A percentile compares a stretch with the other conserved stretches of the same genome.
phyloP scores from a whole-genome alignment of 2,329 filamentous ascomycete species.

The Talaromyces islandicus region DNA sequence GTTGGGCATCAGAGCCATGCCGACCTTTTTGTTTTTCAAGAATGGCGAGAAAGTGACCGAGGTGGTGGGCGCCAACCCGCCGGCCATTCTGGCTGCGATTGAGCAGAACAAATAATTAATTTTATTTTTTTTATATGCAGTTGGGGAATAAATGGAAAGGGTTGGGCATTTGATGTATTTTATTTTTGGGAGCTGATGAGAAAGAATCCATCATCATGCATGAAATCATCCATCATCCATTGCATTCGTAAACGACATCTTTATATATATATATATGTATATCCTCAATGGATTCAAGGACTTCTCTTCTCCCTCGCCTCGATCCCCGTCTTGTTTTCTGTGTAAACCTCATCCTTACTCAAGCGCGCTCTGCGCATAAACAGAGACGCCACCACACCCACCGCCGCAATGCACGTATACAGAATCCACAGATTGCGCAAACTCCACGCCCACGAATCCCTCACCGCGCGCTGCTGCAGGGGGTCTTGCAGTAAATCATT shows the following conservation, averaged over 20 bases:
- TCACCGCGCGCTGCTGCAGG: slow-evolving; percentile 34
- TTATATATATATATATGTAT: too few relatives aligned
- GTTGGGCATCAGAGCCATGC: slow-evolving; percentile 82
- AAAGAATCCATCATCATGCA: not conserved
- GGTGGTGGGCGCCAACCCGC: slow-evolving; percentile 76
- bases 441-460: slow-evolving; percentile 45
- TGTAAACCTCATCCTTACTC: slow-evolving; percentile 41
- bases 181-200: not conserved
- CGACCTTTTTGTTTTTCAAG: slow-evolving; percentile 83
- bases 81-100: slow-evolving; percentile 49
- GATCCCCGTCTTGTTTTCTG: slow-evolving; percentile 47
- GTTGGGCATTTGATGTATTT: not conserved
- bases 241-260: too few relatives aligned
- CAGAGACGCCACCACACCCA: slow-evolving; percentile 36
- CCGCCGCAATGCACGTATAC: slow-evolving; percentile 37
- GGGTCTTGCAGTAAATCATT: slow-evolving; percentile 23
- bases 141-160: too few relatives aligned
- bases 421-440: slow-evolving; percentile 46
- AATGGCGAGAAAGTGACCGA: slow-evolving; percentile 65
- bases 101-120: slow-evolving; percentile 18
- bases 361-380: slow-evolving; percentile 42
- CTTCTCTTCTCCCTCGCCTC: slow-evolving; percentile 14
- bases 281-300: too few relatives aligned
- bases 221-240: not conserved
- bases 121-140: not conserved